phyloP scores from a whole-genome alignment of 371 early-diverging fungal species.

The Lichtheimia ramosa region DNA sequence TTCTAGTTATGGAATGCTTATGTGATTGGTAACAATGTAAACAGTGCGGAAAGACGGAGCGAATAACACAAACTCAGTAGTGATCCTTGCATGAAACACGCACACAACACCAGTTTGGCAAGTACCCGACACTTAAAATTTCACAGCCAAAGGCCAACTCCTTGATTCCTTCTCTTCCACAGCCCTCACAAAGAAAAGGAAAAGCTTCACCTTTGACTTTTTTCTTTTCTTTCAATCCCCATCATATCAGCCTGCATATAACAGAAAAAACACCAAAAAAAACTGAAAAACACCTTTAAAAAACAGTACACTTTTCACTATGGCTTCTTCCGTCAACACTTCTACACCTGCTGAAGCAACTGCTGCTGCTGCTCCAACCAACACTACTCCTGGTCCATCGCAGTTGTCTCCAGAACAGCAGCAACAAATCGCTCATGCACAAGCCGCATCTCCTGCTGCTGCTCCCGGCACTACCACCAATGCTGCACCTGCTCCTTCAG shows the following conservation, averaged over 20 bases:
- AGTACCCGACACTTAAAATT: no score
- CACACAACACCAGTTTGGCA: no score
- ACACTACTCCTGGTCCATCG: slow-evolving; percentile 23
- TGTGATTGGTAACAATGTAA: no score
- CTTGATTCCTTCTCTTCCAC: no score
- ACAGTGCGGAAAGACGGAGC: no score
- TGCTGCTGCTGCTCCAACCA: slow-evolving; percentile 23
- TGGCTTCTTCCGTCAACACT: slow-evolving; percentile 53
- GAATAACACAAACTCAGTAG: no score
- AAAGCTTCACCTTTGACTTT: slow-evolving; percentile 7
- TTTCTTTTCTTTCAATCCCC: slow-evolving; percentile 9
- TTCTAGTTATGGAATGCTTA: no score
- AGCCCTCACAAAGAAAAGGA: neutral
- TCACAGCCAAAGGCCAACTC: no score
- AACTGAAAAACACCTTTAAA: slow-evolving; percentile 44
- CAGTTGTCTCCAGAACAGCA: slow-evolving; percentile 58
- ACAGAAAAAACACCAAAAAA: slow-evolving; percentile 27
- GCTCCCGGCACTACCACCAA: slow-evolving; percentile 46
- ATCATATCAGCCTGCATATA: neutral
- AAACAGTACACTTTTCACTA: slow-evolving; percentile 42
- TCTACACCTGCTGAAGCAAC: slow-evolving; percentile 49
- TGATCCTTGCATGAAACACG: no score
- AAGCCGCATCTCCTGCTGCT: slow-evolving; percentile 21
- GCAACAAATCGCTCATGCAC: slow-evolving; percentile 60
- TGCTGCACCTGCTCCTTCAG: slow-evolving; percentile 36